These are phyloP conservation scores for Podaxis mareebaensis DNA, from an alignment of 768 basidiomycete species.

Conservation along the genomic window DNA sequence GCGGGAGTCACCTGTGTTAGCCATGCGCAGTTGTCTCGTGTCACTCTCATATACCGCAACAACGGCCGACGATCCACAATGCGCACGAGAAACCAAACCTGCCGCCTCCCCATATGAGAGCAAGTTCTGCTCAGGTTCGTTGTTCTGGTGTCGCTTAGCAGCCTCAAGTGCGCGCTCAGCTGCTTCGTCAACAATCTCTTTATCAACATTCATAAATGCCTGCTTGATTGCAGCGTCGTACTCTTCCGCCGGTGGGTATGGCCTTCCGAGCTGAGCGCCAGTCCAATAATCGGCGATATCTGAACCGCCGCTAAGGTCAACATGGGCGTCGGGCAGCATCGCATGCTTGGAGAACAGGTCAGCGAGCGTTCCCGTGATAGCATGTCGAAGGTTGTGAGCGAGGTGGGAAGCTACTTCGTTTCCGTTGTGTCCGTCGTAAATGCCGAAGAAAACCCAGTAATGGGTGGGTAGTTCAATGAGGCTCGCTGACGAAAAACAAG, in stretches of 20 bases:
- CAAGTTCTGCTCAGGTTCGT: slow-evolving; percentile 1
- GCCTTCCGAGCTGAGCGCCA: slow-evolving; percentile 9
- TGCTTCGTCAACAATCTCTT: slow-evolving; percentile 38
- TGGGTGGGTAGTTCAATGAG: slow-evolving; percentile 20
- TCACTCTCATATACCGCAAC: slow-evolving; percentile 45
- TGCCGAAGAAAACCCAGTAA: slow-evolving; percentile 26
- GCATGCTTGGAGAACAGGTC: slow-evolving; percentile 26
- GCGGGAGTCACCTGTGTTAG: slow-evolving; percentile 48
- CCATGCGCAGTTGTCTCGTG: slow-evolving; percentile 38
- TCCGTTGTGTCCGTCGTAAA: slow-evolving; percentile 35
- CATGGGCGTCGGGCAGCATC: slow-evolving; percentile 14
- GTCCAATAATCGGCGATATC: slow-evolving; percentile 7
- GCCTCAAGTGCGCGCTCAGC: slow-evolving; percentile 27
- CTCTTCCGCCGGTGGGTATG: slow-evolving; percentile 27
- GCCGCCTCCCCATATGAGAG: slow-evolving; percentile 28
- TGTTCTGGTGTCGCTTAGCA: slow-evolving; percentile 13
- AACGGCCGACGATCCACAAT: slow-evolving; percentile 44
- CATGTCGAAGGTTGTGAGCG: slow-evolving; percentile 29
- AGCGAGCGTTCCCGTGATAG: slow-evolving; percentile 24
- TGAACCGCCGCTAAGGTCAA: slow-evolving; percentile 16
- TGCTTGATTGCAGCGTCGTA: slow-evolving; percentile 37
- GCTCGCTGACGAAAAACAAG: slow-evolving; percentile 8
- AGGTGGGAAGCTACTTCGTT: slow-evolving; percentile 34
- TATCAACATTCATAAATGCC: slow-evolving; percentile 40
- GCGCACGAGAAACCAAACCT: slow-evolving; percentile 32